A percentile compares a stretch with the other conserved stretches of the same genome.
phyloP scores from a whole-genome alignment of 139 green algal species.

The Chlamydomonas schloesseri region DNA sequence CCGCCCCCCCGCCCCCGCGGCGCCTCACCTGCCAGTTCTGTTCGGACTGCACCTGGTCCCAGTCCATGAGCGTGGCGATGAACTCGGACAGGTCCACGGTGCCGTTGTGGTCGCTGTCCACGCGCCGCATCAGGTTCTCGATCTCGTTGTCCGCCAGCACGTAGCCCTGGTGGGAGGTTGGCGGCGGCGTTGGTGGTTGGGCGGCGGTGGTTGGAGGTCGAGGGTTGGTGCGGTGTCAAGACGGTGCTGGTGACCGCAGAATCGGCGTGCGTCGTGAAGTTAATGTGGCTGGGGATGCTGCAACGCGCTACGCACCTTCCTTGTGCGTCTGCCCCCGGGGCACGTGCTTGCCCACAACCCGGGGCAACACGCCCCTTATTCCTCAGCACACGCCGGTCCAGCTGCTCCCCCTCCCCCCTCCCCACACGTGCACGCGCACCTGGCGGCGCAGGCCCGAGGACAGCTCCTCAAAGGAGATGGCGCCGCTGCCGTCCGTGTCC shows the following conservation, averaged over 20 bases:
- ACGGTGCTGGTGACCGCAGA: too few relatives aligned
- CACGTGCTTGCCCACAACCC: too few relatives aligned
- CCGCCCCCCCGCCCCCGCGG: background rate
- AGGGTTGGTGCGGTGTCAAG: too few relatives aligned
- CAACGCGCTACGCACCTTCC: too few relatives aligned
- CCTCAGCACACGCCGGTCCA: too few relatives aligned
- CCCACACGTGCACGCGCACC: background rate
- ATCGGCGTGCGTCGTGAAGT: too few relatives aligned
- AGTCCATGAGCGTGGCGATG: constrained; percentile 88
- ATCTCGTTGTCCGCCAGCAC: constrained; percentile 79
- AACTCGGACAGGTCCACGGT: constrained; percentile 85
- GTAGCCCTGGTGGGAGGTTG: constrained; percentile 64
- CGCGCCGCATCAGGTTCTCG: constrained; percentile 75
- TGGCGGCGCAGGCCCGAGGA: constrained; percentile 68
- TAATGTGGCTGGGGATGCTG: too few relatives aligned
- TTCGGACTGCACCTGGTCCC: constrained; percentile 71
- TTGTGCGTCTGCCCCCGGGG: too few relatives aligned
- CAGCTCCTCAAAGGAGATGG: constrained; percentile 86
- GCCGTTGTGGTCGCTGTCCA: constrained; percentile 81
- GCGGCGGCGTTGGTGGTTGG: too few relatives aligned
- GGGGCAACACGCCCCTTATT: too few relatives aligned
- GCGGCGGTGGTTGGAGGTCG: too few relatives aligned
- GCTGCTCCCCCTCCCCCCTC: too few relatives aligned
- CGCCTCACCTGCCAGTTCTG: constrained; percentile 54
- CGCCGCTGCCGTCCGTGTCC: constrained; percentile 79